Percentiles rank a stretch among this genome's conserved stretches.
phyloP scores from a whole-genome alignment of 2,329 filamentous ascomycete genomes.

The Fusarium solani-melongenae region DNA sequence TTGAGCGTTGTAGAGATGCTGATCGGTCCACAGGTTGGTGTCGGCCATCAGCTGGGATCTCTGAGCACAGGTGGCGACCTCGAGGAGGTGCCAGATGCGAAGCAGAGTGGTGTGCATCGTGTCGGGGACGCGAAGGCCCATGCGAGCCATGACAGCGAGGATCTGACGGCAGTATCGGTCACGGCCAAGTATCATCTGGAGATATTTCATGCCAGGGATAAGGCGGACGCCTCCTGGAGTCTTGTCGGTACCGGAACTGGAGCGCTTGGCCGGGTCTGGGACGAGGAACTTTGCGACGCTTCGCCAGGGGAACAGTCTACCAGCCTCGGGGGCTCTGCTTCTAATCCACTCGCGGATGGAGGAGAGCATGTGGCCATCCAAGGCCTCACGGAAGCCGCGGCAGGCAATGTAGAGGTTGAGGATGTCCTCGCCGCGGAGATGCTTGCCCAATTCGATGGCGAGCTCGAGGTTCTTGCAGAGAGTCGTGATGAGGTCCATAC shows the following conservation, averaged over 20 bases:
- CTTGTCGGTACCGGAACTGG: constrained; percentile 7
- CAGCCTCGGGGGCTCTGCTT: constrained; percentile 65
- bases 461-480: constrained; percentile 62
- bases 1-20: constrained; percentile 70
- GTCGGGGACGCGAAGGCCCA: constrained; percentile 67
- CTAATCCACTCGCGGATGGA: constrained; percentile 67
- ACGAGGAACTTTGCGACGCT: constrained; percentile 69
- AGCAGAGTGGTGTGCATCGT: constrained; percentile 61
- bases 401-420: constrained; percentile 74
- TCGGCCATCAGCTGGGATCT: constrained; percentile 62
- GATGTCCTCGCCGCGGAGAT: constrained; percentile 66
- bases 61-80: constrained; percentile 70
- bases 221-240: constrained; percentile 51
- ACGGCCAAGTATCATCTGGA: constrained; percentile 72
- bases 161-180: constrained; percentile 70
- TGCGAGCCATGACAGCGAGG: constrained; percentile 66
- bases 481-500: constrained; percentile 56
- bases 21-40: constrained; percentile 63
- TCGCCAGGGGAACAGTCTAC: constrained; percentile 68
- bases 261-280: constrained; percentile 65
- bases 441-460: constrained; percentile 63
- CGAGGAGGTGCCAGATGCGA: constrained; percentile 80
- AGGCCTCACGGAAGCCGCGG: constrained; percentile 68
- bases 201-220: constrained; percentile 74
- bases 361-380: constrained; percentile 69